Evolutionary conservation across 768 basidiomycete genomes (phyloP), one percentile per base, ranked within the genome.

Genomic region (Pulveroboletus sp.): DNA sequence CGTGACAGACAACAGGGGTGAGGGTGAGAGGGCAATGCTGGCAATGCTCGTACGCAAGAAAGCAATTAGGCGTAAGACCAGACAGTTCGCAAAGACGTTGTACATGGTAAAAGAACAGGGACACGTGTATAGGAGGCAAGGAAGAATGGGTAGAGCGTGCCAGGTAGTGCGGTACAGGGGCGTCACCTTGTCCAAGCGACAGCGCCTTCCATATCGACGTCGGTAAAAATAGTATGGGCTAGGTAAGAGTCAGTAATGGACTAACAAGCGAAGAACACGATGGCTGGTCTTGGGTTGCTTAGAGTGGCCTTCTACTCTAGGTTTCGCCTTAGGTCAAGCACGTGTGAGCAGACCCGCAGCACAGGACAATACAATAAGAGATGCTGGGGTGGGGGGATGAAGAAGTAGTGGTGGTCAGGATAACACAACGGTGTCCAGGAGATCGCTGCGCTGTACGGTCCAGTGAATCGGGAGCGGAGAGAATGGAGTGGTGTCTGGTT

Each of bases 41-140:
- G 27, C 10, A 50, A 36, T 51, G 39, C 32, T 46, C 35, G 46
- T 62, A 57, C 48, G 60, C 54, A 59, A 49, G 50, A 54, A 48
- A 51, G 54, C 57, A 59, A 63, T 52, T 62, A 64, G 42, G 47
- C 40, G 45, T 31, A 24, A 30, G 33, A 43, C 26, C 46, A 52
- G 37, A 52, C 46, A 50, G 52, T 33, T 47, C 40, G 24, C 47
- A 39, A 28, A 8, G 41, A 47, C 50, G 44, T 39, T 33, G 50
- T 59, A 63, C 63, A 65, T 37, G 47, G n/a, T 47, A 42, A 47
- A 32, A 46, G 39, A 43, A 54, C 44, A 55, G 49, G 41, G 21
- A 21, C 21, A 21, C 21, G 21, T 21, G 21, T 21, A 21, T 21
- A 46, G 47, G 31, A 40, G 33, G 17, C 38, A n/a, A 31, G 12